A percentile compares a stretch with the other conserved stretches of the same genome.
phyloP scores from a whole-genome alignment of 2,329 filamentous ascomycete genomes.

The Huntiella decipiens region DNA sequence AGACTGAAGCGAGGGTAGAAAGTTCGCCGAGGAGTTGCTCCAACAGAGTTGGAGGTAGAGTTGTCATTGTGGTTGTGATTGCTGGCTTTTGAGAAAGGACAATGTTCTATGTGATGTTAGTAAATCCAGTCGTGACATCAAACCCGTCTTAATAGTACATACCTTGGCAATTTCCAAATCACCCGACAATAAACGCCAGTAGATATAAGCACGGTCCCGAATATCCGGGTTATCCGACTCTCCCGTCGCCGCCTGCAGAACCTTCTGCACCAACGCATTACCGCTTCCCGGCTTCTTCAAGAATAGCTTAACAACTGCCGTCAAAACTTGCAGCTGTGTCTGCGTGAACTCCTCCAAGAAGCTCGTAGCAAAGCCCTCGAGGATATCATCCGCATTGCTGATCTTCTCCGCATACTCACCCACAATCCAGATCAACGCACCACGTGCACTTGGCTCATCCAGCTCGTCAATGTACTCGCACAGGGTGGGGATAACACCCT shows the following conservation, averaged over 20 bases:
- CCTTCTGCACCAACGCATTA: constrained; percentile 81
- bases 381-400: constrained; percentile 89
- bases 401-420: constrained; percentile 99
- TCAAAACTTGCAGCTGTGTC: constrained; percentile 96
- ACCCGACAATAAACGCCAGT: constrained; percentile 89
- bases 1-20: constrained; percentile 88
- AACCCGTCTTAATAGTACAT: constrained; percentile 13
- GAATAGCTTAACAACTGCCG: constrained; percentile 92
- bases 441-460: constrained; percentile 81
- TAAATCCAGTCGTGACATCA: not conserved
- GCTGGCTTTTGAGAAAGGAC: constrained; percentile 86
- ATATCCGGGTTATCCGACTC: constrained; percentile 98
- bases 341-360: constrained; percentile 96
- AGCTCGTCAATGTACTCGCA: constrained; percentile 95
- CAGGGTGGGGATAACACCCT: constrained; percentile 89
- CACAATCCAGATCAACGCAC: constrained; percentile 93
- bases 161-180: constrained; percentile 82
- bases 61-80: constrained; percentile 86
- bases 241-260: constrained; percentile 76
- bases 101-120: constrained; percentile 37
- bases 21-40: constrained; percentile 83
- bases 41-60: constrained; percentile 61
- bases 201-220: constrained; percentile 89
- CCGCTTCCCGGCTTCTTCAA: constrained; percentile 88
- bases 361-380: constrained; percentile 75